Evolutionary conservation across 2,329 filamentous ascomycete species (phyloP), one percentile per base, ranked within the genome.

Genomic region (Apiospora pterosperma): DNA sequence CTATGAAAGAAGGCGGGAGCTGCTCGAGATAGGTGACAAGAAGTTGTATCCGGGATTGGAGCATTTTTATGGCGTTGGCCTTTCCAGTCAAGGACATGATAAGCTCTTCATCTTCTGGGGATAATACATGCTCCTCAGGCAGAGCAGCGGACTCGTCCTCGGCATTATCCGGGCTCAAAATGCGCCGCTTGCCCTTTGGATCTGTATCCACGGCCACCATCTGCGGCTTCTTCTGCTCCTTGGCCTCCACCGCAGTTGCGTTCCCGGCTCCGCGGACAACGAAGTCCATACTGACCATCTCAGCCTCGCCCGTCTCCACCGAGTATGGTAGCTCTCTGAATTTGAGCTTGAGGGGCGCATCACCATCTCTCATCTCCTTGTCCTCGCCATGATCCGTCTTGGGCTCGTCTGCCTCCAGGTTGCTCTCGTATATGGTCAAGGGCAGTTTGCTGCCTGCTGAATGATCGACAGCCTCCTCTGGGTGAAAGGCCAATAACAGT

Each of bases 211-310:
- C 36, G 25, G 64, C 60, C 39, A 67, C 77, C 42, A 80, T 78
- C 58, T 75, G 75, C n/a, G 79, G 74, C 64, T 82, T 81, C 64
- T 82, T 80, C 62, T 75, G 72, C 63, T 76, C 74, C 48, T 70
- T 71, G 5, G 67, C 67, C 62, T 72, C 69, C 21, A 87, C 80
- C 36, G 88, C 88, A 12, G 91, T 89, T 28, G 93, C 94, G 72
- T 92, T 95, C 59, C 92, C 92, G 59, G 91, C 92, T 42, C 92
- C 92, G 62, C 90, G 89, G 0, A 95, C 94, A 23, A 99, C 91
- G 69, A 94, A 97, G 77, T 97, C 93, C 73, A 99, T 92, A 70
- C 92, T 92, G 69, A 99, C 98, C 93, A 97, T 97, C 78, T 99
- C 96, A 1, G 94, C 94, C 76, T 98, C 94, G 11, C 92, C 93